Base-by-base conservation (phyloP, 1,284 basidiomycete genomes). In the Apiotrichum siamense region DNA sequence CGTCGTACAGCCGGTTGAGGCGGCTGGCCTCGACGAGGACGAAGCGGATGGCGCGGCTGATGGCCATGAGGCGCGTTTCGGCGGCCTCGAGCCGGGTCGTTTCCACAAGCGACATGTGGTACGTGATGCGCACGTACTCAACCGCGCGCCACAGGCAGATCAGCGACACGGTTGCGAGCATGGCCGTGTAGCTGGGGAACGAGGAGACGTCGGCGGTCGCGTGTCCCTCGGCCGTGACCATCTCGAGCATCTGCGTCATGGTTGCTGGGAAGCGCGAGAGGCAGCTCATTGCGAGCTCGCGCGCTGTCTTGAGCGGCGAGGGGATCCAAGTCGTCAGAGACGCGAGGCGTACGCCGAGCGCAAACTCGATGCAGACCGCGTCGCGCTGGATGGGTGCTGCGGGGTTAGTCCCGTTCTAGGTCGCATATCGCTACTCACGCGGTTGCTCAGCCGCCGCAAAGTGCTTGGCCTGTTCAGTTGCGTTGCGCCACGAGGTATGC, bases 281-380 rank as follows among this genome's bases (percentile, higher is more conserved):
- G 32, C 44, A 37, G n/a, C 29, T 29, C 5, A 48, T 27, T 12
- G 26, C 42, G 7, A 27, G 24, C 33, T 55, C 45, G 29, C 53
- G 53, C 32, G 40, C 41, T 17, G 43, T 39, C 18, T 25, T 17
- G 24, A 57, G 49, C 18, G 55, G 55, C 21, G 41, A 42, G 7
- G 55, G 55, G 42, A 57, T 50, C 51, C 51, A 53, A 2, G 31
- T 46, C 21, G 45, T 43, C 12, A 57, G 49, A 1, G 38, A 32
- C 13, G 52, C 49, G 29, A 54, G 33, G 29, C 55, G 51, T 4
- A 57, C 10, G 21, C 44, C 42, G 12, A 53, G 15, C 1, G 47
- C 45, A 23, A 54, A 57, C 29, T 49, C 42, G 21, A 54, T 26
- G 18, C 44, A 42, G 12, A 35, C 32, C 18, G 52, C 51, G 36